Percentiles rank a stretch among this genome's conserved stretches.
Conservation (phyloP, 108 stramenopile genomes). For the Skeletonema marinoi region DNA sequence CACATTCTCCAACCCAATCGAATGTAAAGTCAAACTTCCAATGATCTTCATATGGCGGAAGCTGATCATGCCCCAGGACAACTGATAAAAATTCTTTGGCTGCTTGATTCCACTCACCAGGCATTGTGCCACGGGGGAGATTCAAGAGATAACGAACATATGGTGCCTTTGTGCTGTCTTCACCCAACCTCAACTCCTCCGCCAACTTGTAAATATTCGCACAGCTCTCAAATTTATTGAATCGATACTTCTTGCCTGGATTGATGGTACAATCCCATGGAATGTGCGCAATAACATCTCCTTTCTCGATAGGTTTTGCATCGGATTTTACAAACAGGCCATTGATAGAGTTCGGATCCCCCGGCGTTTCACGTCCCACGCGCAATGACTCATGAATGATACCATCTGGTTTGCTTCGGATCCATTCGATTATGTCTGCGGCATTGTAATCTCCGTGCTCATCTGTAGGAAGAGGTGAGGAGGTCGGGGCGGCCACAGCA, state of each 20-base stretch:
- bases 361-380: slow-evolving; percentile 38
- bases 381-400: slow-evolving; percentile 42
- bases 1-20: slow-evolving; percentile 18
- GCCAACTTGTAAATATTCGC: slow-evolving; percentile 33
- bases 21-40: slow-evolving; percentile 13
- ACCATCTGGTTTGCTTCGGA: slow-evolving; percentile 22
- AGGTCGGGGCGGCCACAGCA: neutral
- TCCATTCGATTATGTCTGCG: slow-evolving; percentile 43
- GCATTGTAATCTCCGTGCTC: slow-evolving; percentile 51
- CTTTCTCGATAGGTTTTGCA: slow-evolving; percentile 29
- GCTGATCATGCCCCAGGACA: slow-evolving; percentile 13
- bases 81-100: slow-evolving; percentile 26
- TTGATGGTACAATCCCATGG: slow-evolving; percentile 45
- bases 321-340: slow-evolving; percentile 35
- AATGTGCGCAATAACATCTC: slow-evolving; percentile 39
- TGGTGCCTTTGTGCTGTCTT: slow-evolving; percentile 28
- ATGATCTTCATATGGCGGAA: slow-evolving; percentile 34
- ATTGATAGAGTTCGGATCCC: slow-evolving; percentile 30
- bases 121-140: slow-evolving; percentile 31
- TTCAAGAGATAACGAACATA: slow-evolving; percentile 49
- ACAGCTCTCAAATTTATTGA: slow-evolving; percentile 25
- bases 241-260: slow-evolving; percentile 29
- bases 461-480: slow-evolving; percentile 26
- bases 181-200: slow-evolving; percentile 40
- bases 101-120: slow-evolving; percentile 34